phyloP scores from a whole-genome alignment of 257 asterid species.

The Apocynum venetum region DNA sequence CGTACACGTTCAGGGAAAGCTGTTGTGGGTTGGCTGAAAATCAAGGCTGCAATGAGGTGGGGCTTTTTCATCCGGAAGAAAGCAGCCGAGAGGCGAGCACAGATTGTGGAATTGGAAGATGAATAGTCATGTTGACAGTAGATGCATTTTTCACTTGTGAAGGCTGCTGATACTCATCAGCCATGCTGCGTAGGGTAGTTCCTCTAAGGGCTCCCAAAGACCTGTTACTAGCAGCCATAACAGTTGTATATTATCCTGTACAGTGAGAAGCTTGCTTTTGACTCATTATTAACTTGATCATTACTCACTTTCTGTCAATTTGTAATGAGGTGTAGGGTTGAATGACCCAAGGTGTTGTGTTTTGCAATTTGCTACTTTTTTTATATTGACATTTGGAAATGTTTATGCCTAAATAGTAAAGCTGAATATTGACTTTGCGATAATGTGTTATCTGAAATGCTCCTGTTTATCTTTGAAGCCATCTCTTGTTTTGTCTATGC shows the following conservation, averaged over 20 bases:
- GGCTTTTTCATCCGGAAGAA: slow-evolving; percentile 92
- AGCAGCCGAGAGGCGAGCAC: slow-evolving; percentile 98
- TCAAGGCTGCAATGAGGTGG: slow-evolving; percentile 99
- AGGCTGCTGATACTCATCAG: slow-evolving; percentile 14
- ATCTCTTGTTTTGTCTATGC: too few species aligned
- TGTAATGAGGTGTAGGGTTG: slow-evolving; percentile 19
- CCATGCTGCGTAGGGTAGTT: slow-evolving; percentile 16
- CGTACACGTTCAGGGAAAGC: slow-evolving; percentile 74
- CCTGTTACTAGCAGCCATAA: slow-evolving; percentile 18
- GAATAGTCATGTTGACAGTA: slow-evolving; percentile 32
- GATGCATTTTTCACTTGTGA: slow-evolving; percentile 1
- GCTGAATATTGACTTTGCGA: slow-evolving; percentile 1
- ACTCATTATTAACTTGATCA: slow-evolving; percentile 16
- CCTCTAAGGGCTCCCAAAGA: slow-evolving; percentile 21
- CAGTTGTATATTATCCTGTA: slow-evolving; percentile 21
- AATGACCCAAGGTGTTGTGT: background rate
- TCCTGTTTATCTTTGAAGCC: background rate
- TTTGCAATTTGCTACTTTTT: background rate
- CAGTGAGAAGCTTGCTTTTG: slow-evolving; percentile 22
- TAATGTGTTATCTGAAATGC: background rate
- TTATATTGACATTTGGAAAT: slow-evolving; percentile 1
- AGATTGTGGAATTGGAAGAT: slow-evolving; percentile 80
- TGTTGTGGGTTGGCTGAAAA: slow-evolving; percentile 94
- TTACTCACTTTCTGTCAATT: slow-evolving; percentile 12
- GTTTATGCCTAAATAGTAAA: background rate